These are phyloP conservation scores for Fusarium chlamydosporum DNA, from an alignment of 2,329 filamentous ascomycete genomes.

Conservation along the genomic window DNA sequence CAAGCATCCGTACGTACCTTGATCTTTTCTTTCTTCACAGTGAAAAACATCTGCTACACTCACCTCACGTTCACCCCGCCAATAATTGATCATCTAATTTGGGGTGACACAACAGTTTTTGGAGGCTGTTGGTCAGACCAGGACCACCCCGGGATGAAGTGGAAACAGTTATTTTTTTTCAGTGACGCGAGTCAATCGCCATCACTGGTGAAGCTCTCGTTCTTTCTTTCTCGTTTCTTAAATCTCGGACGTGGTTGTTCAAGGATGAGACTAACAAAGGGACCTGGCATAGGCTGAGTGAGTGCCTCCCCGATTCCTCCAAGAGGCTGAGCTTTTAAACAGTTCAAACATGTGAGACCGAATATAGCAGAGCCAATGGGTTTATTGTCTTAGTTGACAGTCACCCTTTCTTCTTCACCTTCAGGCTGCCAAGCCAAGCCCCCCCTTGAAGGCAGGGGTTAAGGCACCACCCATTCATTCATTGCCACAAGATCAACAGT, in stretches of 20 bases:
- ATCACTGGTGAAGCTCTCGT: too few species aligned
- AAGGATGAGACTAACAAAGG: not conserved
- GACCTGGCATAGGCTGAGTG: not conserved
- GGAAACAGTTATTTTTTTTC: not conserved
- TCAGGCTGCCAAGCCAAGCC: not conserved
- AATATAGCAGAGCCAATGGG: not conserved
- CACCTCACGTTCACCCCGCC: not conserved
- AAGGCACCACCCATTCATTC: constrained; percentile 1
- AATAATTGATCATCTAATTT: not conserved
- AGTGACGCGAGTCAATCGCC: too few species aligned
- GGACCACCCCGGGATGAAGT: not conserved
- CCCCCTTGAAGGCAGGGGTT: not conserved
- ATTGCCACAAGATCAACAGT: constrained; percentile 1
- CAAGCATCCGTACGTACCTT: not conserved
- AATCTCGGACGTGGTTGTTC: not conserved
- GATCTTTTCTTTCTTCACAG: not conserved
- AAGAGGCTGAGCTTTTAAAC: not conserved
- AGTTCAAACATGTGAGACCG: not conserved
- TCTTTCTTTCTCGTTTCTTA: too few species aligned
- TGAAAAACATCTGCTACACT: not conserved
- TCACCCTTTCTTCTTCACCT: not conserved
- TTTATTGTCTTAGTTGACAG: constrained; percentile 1
- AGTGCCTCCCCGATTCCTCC: not conserved
- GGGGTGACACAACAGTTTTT: not conserved
- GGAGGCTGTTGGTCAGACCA: not conserved